These are phyloP conservation scores for Asterella californica DNA, from an alignment of 225 moss, liverwort and hornwort species.

Conservation along the genomic window DNA sequence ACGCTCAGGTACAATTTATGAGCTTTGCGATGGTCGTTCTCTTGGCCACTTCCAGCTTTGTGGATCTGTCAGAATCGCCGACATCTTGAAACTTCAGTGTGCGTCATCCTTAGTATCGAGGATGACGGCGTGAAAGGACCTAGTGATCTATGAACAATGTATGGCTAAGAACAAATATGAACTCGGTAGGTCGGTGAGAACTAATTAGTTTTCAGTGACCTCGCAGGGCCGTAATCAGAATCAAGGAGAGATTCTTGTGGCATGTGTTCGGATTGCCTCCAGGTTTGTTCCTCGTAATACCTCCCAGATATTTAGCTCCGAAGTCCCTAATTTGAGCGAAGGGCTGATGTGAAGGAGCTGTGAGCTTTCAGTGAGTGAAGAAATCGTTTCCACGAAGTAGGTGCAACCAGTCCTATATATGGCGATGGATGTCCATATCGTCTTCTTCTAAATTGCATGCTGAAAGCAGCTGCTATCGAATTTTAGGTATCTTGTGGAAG, in stretches of 20 bases:
- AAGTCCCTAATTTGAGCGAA: background rate
- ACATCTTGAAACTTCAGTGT: background rate
- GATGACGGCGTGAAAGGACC: background rate
- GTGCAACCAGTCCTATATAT: conserved; percentile 3
- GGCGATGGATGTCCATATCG: no score
- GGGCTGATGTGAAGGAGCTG: background rate
- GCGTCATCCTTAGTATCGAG: background rate
- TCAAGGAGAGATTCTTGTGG: conserved; percentile 71
- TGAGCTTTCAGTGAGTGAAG: background rate
- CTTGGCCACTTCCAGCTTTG: background rate
- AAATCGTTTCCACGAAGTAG: no score
- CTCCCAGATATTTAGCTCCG: background rate
- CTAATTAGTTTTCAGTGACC: background rate
- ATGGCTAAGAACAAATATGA: no score
- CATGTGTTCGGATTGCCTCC: conserved; percentile 74
- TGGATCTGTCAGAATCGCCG: background rate
- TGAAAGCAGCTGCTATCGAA: background rate
- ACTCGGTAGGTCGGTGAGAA: background rate
- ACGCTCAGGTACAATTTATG: conserved; percentile 56
- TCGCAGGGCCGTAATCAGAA: conserved; percentile 55
- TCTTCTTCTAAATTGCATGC: background rate
- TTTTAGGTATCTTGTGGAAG: conserved; percentile 84
- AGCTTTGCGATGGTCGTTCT: background rate
- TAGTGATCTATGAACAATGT: background rate
- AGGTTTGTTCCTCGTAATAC: conserved; percentile 40